Evolutionary conservation across 176 grass and related monocot genomes (phyloP).

Genomic region (Hordeum vulgare): DNA sequence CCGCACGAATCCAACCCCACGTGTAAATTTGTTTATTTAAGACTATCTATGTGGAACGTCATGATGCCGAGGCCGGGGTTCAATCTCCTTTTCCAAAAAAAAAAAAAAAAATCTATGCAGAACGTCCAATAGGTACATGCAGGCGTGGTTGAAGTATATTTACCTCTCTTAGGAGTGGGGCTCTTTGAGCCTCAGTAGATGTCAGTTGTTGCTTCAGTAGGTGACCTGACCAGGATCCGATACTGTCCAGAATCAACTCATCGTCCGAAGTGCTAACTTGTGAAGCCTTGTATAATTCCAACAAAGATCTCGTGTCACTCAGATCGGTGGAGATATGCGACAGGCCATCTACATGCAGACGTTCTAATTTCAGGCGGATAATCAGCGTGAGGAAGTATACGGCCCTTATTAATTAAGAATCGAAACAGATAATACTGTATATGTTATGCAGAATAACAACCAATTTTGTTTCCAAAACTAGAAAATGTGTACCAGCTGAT

Average conservation of each 20-base stretch:
- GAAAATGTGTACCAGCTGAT: slow-evolving; percentile 41
- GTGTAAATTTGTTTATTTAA: background rate
- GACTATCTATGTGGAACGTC: too few relatives aligned
- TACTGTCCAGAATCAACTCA: slow-evolving; percentile 38
- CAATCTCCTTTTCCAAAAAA: too few relatives aligned
- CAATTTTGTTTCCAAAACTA: background rate
- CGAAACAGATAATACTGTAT: background rate
- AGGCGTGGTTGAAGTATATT: background rate
- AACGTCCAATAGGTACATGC: background rate
- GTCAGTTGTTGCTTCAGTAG: slow-evolving; percentile 40
- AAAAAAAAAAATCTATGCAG: too few relatives aligned
- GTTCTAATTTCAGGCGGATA: background rate
- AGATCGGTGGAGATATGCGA: slow-evolving; percentile 12
- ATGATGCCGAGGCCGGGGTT: too few relatives aligned
- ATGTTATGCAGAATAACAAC: background rate
- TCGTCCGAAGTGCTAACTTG: slow-evolving; percentile 37
- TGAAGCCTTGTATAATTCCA: slow-evolving; percentile 73
- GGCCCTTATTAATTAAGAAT: background rate
- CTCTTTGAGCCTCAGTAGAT: background rate
- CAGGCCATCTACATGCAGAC: slow-evolving; percentile 22
- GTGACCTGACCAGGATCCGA: slow-evolving; percentile 46
- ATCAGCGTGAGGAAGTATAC: background rate
- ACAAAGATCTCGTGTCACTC: slow-evolving; percentile 29
- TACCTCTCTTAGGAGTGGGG: slow-evolving; percentile 38
- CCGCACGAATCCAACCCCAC: too few relatives aligned